These are phyloP conservation scores for Lycium ferocissimum DNA, from an alignment of 257 asterid genomes.

Conservation along the genomic window DNA sequence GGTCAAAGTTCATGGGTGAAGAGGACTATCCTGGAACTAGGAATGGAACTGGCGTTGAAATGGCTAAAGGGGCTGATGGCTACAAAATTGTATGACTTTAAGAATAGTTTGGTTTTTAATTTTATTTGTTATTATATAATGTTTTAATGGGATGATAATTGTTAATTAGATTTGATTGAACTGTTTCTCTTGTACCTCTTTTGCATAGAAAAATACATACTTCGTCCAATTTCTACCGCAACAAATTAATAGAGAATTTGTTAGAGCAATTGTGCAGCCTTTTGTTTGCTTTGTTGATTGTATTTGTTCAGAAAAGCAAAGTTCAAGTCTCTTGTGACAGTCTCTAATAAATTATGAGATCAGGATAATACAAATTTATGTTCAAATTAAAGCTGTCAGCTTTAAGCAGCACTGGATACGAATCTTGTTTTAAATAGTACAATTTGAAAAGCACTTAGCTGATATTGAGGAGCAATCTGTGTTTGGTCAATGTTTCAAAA, in stretches of 20 bases:
- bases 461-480: neutral
- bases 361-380: neutral
- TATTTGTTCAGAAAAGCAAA: neutral
- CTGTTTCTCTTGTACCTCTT: neutral
- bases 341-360: neutral
- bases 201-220: slow-evolving; percentile 18
- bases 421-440: no score
- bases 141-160: slow-evolving; percentile 17
- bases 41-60: slow-evolving; percentile 33
- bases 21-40: slow-evolving; percentile 50
- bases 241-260: neutral
- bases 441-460: no score
- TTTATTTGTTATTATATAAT: neutral
- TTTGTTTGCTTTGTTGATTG: neutral
- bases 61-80: slow-evolving; percentile 29
- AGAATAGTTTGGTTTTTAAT: neutral
- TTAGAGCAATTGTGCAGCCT: neutral
- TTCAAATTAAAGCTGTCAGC: neutral
- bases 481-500: neutral
- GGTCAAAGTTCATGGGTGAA: slow-evolving; percentile 63
- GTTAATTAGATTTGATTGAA: slow-evolving; percentile 24
- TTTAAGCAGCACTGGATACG: no score
- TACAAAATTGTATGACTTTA: slow-evolving; percentile 38
- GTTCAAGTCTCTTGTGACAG: neutral
- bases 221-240: neutral